These are phyloP conservation scores for Encephalitozoon cuniculi DNA, from an alignment of 371 early-diverging fungal species.

Conservation along the genomic window DNA sequence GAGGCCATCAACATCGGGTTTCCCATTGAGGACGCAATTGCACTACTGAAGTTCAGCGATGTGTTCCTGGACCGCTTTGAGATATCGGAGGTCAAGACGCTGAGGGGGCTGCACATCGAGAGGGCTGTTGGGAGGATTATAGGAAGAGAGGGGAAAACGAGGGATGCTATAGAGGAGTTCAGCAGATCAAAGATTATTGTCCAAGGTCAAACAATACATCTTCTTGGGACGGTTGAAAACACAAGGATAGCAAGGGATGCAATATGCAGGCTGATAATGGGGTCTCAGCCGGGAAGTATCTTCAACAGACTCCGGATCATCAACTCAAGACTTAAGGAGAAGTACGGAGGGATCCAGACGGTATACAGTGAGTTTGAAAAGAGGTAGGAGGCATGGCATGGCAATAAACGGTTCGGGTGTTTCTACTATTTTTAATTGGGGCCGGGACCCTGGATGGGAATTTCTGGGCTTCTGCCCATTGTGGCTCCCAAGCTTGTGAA, in stretches of 20 bases:
- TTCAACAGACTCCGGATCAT: constrained; percentile 63
- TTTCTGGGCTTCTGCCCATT: constrained; percentile 61
- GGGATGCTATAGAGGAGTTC: constrained; percentile 86
- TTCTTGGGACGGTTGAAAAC: constrained; percentile 86
- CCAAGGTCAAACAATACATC: constrained; percentile 88
- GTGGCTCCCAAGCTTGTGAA: constrained; percentile 42
- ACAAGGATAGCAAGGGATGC: constrained; percentile 92
- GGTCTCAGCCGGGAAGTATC: constrained; percentile 91
- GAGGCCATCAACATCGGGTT: constrained; percentile 83
- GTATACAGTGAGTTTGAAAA: constrained; percentile 42
- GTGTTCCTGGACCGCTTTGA: constrained; percentile 77
- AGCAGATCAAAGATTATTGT: constrained; percentile 87
- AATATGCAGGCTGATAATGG: constrained; percentile 81
- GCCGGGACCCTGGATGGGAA: constrained; percentile 53
- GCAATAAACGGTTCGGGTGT: not conserved
- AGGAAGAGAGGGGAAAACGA: constrained; percentile 92
- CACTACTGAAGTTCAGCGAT: constrained; percentile 76
- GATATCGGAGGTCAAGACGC: constrained; percentile 89
- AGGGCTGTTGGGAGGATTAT: constrained; percentile 97
- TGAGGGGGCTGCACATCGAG: constrained; percentile 83
- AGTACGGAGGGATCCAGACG: constrained; percentile 50
- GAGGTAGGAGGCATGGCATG: not conserved
- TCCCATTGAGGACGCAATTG: constrained; percentile 75
- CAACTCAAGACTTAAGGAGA: constrained; percentile 56
- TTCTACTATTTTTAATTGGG: not conserved